Base-by-base conservation (phyloP, 371 early-diverging fungal species). In the Cokeromyces recurvatus region DNA sequence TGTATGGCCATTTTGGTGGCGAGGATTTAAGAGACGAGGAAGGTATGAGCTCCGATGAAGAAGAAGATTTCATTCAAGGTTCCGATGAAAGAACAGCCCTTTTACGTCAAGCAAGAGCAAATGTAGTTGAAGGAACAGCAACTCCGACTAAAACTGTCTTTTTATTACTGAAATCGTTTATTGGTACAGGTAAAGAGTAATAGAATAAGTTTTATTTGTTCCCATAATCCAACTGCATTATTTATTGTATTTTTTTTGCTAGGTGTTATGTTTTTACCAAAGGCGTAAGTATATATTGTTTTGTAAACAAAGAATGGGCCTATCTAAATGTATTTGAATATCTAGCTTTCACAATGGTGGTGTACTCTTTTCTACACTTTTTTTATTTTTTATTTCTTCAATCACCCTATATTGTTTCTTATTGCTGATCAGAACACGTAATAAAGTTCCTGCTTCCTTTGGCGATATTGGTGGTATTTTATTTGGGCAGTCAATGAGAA, bases 1-100 rank as follows among this genome's bases (percentile, higher is more conserved):
- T 97, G 54, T 95, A 90, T 55, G 94, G 95, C 21, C 91, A 91
- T 64, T 97, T 93, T 74, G 97, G 93, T 27, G 97, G 96, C 48
- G 96, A 92, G 55, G 89, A 91, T 57, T 78, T 86, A 37, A 90
- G 91, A 36, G 89, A 88, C 42, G 91, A 90, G 46, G 89, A 90
- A 51, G 91, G 83, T 15, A 81, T 86, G 17, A 82, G 79, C 14
- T 79, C 78, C 17, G 89, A 81, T 5, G 84, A 80, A 15, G 75
- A 74, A 14, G 48, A 65, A 32, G 57, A 55, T 8, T 15, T 21
- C 8, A 16, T 34, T 17, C 56, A 38, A 19, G 46, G 46, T 15
- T 46, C 47, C 3, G 65, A 59, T 34, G 72, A 71, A 49, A 48
- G 55, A 24, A 56, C 62, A 5, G 78, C 83, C 4, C 49, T 85